A percentile compares a stretch with the other conserved stretches of the same genome.
phyloP scores from a whole-genome alignment of 352 stramenopile genomes.

The Phytophthora europaea region DNA sequence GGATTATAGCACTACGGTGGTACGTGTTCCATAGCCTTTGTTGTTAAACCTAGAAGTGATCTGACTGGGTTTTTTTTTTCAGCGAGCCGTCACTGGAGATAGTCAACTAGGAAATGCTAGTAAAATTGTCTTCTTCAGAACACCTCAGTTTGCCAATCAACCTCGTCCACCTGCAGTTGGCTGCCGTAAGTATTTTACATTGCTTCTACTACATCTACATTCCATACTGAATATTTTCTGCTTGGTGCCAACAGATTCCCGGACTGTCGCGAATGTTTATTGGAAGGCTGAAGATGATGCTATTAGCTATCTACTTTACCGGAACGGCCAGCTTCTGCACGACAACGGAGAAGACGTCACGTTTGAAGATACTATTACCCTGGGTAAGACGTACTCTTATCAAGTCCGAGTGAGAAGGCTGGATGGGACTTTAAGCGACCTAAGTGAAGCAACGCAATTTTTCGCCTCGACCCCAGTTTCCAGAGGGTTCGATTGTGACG shows the following conservation, averaged over 20 bases:
- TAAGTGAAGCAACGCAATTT: slow-evolving; percentile 48
- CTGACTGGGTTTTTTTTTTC: background rate
- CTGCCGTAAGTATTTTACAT: slow-evolving; percentile 52
- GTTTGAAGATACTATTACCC: slow-evolving; percentile 45
- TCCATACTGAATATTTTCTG: slow-evolving; percentile 4
- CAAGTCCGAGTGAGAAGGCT: slow-evolving; percentile 32
- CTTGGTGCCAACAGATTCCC: slow-evolving; percentile 39
- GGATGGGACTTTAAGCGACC: slow-evolving; percentile 28
- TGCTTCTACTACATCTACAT: background rate
- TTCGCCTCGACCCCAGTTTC: slow-evolving; percentile 9
- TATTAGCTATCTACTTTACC: slow-evolving; percentile 49
- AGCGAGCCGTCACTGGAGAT: slow-evolving; percentile 47
- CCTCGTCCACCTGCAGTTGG: slow-evolving; percentile 52
- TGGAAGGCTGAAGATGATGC: slow-evolving; percentile 43
- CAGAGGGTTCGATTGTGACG: slow-evolving; percentile 41
- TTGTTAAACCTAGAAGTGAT: background rate
- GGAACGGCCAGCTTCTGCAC: slow-evolving; percentile 31
- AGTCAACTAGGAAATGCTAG: slow-evolving; percentile 38
- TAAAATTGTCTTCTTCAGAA: slow-evolving; percentile 57
- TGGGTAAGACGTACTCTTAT: slow-evolving; percentile 56
- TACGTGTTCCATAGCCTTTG: slow-evolving; percentile 31
- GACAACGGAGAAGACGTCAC: slow-evolving; percentile 42
- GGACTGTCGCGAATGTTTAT: slow-evolving; percentile 39
- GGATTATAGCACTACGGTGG: slow-evolving; percentile 58
- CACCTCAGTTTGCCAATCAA: slow-evolving; percentile 41